Evolutionary conservation across 2,329 filamentous ascomycete species (phyloP), one percentile per base, ranked within the genome.

Genomic region (Botrytis aclada): DNA sequence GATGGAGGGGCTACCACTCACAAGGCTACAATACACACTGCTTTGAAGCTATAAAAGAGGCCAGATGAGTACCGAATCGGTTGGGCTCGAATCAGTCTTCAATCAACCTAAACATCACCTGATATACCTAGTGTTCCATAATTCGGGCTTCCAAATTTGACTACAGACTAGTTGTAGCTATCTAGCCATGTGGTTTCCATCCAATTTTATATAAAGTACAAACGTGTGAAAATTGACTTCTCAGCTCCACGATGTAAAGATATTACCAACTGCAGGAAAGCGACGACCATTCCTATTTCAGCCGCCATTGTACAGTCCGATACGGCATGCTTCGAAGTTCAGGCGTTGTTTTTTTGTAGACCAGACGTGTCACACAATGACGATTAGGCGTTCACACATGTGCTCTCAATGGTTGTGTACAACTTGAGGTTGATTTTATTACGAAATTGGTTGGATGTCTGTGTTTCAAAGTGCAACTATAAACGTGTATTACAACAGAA

Each of bases 101-200:
- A 18, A 29, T 6, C n/a, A 56, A 18, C 14, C 32, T 39, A 20
- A 25, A 37, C 22, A 61, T 61, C 58, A 39, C 8, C 32, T 3
- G 16, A 29, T 56, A 32, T 18, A 29, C n/a, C n/a, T 56, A 18
- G 51, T 29, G 32, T 56, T 4, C 32, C 12, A 56, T 32, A 67
- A 67, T 54, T 20, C 32, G 47, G 34, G 25, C 45, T 67, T 67
- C 64, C 64, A 67, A 54, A 67, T 54, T 29, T 18, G 10, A 56
- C 18, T 41, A 10, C 25, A 22, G 41, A 14, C 32, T 56, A 5
- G 29, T 10, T 47, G 18, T 32, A 56, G 51, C 25, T 29, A 3
- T 56, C 51, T 29, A 29, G 12, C 0, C 7, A 16, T 56, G 8
- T 16, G 14, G 29, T 56, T n/a, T 10, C 12, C 20, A n/a, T 37